Evolutionary conservation across 225 moss, liverwort and hornwort genomes (phyloP).

Genomic region (Sphagnum contortum): DNA sequence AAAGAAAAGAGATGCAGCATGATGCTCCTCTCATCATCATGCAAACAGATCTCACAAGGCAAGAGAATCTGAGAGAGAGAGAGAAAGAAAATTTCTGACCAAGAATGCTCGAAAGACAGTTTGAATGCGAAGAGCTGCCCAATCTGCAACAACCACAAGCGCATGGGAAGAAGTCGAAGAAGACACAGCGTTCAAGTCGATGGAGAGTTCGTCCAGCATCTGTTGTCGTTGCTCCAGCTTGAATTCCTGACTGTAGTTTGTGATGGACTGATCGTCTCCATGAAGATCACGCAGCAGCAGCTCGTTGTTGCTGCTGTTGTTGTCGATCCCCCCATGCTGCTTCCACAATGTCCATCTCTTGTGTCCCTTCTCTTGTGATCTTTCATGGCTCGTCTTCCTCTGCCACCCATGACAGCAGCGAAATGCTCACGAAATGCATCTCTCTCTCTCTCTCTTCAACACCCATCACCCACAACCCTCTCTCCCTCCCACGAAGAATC

Average conservation of each 20-base stretch:
- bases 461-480: not conserved
- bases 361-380: conserved; percentile 35
- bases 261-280: conserved; percentile 33
- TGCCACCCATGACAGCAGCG: not conserved
- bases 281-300: conserved; percentile 22
- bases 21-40: too few species aligned
- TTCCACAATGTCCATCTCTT: conserved; percentile 56
- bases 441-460: not conserved
- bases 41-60: not conserved
- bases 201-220: conserved; percentile 41
- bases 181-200: conserved; percentile 7
- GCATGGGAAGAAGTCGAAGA: conserved; percentile 38
- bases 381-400: conserved; percentile 23
- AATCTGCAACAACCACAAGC: conserved; percentile 47
- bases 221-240: conserved; percentile 38
- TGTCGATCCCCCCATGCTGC: conserved; percentile 22
- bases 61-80: not conserved
- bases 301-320: not conserved
- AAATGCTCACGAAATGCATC: not conserved
- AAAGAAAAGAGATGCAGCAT: not conserved
- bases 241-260: conserved; percentile 44
- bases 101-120: conserved; percentile 88
- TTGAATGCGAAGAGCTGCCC: conserved; percentile 81
- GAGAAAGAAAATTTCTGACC: conserved; percentile 20
- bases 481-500: not conserved